Conservation (phyloP, 1,139 yeast genomes). For the Taiozyma sp. region DNA sequence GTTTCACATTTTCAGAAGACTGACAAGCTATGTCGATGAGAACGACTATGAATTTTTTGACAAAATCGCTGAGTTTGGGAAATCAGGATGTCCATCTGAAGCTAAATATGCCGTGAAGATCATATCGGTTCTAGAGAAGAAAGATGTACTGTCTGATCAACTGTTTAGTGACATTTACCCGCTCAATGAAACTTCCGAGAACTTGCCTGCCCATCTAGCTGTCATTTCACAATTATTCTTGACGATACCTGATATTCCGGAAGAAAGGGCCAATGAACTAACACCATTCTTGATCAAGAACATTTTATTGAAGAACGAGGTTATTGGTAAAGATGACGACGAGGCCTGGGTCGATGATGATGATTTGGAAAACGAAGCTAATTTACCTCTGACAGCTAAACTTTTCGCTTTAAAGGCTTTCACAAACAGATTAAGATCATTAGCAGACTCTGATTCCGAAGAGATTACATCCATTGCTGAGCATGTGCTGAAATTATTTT, state of each 20-base stretch:
- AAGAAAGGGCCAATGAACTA: slow-evolving; percentile 49
- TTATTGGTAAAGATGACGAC: slow-evolving; percentile 26
- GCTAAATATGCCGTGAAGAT: slow-evolving; percentile 64
- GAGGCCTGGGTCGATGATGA: slow-evolving; percentile 47
- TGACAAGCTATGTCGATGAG: slow-evolving; percentile 23
- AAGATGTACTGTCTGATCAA: slow-evolving; percentile 34
- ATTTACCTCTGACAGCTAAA: slow-evolving; percentile 37
- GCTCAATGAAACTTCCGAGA: slow-evolving; percentile 31
- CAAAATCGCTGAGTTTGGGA: slow-evolving; percentile 39
- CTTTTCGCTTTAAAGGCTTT: slow-evolving; percentile 53
- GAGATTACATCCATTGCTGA: slow-evolving; percentile 38
- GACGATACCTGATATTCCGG: slow-evolving; percentile 46
- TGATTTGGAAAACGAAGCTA: slow-evolving; percentile 30
- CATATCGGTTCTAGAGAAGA: slow-evolving; percentile 41
- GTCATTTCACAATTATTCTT: slow-evolving; percentile 56
- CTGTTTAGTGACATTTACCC: slow-evolving; percentile 47
- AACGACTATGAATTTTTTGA: slow-evolving; percentile 33
- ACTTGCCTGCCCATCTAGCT: slow-evolving; percentile 52
- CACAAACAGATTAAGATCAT: slow-evolving; percentile 55
- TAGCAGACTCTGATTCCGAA: slow-evolving; percentile 28
- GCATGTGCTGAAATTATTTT: slow-evolving; percentile 62
- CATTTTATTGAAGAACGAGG: slow-evolving; percentile 46
- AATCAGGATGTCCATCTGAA: slow-evolving; percentile 51
- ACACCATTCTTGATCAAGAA: slow-evolving; percentile 58
- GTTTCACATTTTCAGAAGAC: slow-evolving; percentile 47